Conservation (phyloP, 371 early-diverging fungal species). For the Circinella umbellata region DNA sequence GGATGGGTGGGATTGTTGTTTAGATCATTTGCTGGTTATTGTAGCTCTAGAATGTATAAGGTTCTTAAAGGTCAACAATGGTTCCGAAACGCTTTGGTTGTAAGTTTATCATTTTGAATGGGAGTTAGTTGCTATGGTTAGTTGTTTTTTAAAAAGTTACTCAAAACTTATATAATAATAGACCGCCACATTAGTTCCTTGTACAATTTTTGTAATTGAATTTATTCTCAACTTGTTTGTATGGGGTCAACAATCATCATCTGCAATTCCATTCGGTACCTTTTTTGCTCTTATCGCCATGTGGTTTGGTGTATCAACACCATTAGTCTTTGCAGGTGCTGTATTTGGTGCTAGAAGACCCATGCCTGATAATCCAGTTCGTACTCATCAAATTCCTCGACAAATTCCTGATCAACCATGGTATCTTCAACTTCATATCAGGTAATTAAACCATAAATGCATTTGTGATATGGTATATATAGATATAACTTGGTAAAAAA, state of each 20-base stretch:
- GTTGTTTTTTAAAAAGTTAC: no score
- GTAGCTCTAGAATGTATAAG: constrained; percentile 79
- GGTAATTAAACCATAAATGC: constrained; percentile 31
- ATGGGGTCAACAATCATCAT: constrained; percentile 75
- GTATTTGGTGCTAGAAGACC: constrained; percentile 76
- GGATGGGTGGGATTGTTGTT: neutral
- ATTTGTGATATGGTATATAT: no score
- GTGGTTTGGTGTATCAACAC: constrained; percentile 79
- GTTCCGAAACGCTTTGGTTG: constrained; percentile 70
- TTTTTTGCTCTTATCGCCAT: constrained; percentile 74
- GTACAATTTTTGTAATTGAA: constrained; percentile 43
- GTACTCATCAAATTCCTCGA: constrained; percentile 93
- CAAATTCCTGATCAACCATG: constrained; percentile 88
- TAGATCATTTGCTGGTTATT: constrained; percentile 72
- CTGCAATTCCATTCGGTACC: constrained; percentile 84
- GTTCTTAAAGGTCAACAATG: constrained; percentile 77
- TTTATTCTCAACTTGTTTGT: constrained; percentile 77
- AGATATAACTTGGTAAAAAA: no score
- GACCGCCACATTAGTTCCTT: constrained; percentile 59
- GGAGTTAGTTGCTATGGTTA: no score
- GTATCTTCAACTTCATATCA: constrained; percentile 64
- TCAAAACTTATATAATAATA: constrained; percentile 8
- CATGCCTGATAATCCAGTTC: constrained; percentile 78
- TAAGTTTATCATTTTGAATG: constrained; percentile 14
- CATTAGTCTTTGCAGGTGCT: constrained; percentile 75